phyloP scores from a whole-genome alignment of 2,329 filamentous ascomycete species.

The Calonectria multiphialidica region DNA sequence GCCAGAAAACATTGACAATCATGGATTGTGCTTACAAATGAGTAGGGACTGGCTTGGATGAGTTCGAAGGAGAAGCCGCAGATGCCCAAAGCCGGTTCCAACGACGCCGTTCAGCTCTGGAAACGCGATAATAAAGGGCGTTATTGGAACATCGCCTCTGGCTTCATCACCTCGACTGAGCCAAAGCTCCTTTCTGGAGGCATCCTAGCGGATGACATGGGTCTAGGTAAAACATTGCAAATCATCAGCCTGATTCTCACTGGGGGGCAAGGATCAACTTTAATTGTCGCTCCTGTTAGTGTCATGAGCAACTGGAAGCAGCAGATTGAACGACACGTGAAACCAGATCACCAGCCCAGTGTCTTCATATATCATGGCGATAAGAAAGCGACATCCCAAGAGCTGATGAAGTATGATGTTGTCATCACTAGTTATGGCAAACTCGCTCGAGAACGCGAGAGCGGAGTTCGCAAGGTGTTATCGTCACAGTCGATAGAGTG shows the following conservation, averaged over 20 bases:
- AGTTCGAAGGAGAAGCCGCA: constrained; percentile 78
- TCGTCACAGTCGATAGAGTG: constrained; percentile 66
- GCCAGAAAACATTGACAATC: constrained; percentile 6
- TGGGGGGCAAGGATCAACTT: constrained; percentile 70
- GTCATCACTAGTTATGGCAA: constrained; percentile 90
- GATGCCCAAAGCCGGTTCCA: constrained; percentile 69
- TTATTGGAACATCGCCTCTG: constrained; percentile 73
- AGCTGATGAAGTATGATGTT: constrained; percentile 77
- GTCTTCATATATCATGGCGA: constrained; percentile 82
- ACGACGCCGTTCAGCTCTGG: constrained; percentile 82
- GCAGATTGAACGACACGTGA: constrained; percentile 81
- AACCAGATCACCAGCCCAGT: constrained; percentile 70
- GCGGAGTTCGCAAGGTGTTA: constrained; percentile 55
- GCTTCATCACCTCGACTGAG: constrained; percentile 68
- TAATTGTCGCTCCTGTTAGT: constrained; percentile 85
- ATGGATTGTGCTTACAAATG: constrained; percentile 33
- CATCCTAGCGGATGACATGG: constrained; percentile 92
- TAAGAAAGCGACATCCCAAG: constrained; percentile 66
- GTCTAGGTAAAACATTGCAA: constrained; percentile 89
- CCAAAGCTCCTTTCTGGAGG: constrained; percentile 82
- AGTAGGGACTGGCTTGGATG: constrained; percentile 85
- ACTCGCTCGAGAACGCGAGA: constrained; percentile 73
- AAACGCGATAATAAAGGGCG: constrained; percentile 61
- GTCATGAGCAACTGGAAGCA: constrained; percentile 94
- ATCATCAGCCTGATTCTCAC: constrained; percentile 82